A percentile compares a stretch with the other conserved stretches of the same genome.
These are phyloP conservation scores for Emergomyces pasteurianus DNA, from an alignment of 2,329 filamentous ascomycete genomes.

Conservation along the genomic window DNA sequence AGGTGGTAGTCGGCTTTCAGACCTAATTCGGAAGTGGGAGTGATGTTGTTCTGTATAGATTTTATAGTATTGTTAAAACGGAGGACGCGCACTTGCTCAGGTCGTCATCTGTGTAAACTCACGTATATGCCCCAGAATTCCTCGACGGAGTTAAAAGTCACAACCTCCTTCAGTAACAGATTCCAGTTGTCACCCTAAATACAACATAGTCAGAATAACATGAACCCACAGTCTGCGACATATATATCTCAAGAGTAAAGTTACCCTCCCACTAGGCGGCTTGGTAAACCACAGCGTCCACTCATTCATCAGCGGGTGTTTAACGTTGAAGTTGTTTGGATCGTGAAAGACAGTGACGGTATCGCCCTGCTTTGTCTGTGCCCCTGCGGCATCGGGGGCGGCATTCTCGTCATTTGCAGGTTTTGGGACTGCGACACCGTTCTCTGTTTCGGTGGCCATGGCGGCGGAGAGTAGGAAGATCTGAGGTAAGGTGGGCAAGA, in stretches of 20 bases:
- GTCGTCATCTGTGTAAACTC: slow-evolving; percentile 31
- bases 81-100: not conserved
- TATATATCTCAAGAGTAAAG: slow-evolving; percentile 13
- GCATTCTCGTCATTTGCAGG: slow-evolving; percentile 42
- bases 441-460: slow-evolving; percentile 29
- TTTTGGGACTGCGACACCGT: slow-evolving; percentile 22
- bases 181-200: slow-evolving; percentile 92
- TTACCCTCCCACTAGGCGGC: slow-evolving; percentile 86
- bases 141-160: slow-evolving; percentile 96
- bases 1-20: slow-evolving; percentile 99
- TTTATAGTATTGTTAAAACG: not conserved
- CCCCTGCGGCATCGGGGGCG: slow-evolving; percentile 36
- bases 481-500: not conserved
- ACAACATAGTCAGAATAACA: slow-evolving; percentile 1
- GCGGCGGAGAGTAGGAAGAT: slow-evolving; percentile 2
- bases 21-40: slow-evolving; percentile 84
- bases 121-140: slow-evolving; percentile 99
- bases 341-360: slow-evolving; percentile 94
- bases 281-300: slow-evolving; percentile 99
- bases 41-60: slow-evolving; percentile 79
- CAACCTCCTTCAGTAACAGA: slow-evolving; percentile 93
- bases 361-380: slow-evolving; percentile 40
- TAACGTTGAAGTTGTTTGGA: slow-evolving; percentile 98
- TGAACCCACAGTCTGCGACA: not conserved
- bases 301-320: slow-evolving; percentile 92